These are phyloP conservation scores for Rhodomyrtus psidioides DNA, from an alignment of 441 rosid species.

Conservation along the genomic window DNA sequence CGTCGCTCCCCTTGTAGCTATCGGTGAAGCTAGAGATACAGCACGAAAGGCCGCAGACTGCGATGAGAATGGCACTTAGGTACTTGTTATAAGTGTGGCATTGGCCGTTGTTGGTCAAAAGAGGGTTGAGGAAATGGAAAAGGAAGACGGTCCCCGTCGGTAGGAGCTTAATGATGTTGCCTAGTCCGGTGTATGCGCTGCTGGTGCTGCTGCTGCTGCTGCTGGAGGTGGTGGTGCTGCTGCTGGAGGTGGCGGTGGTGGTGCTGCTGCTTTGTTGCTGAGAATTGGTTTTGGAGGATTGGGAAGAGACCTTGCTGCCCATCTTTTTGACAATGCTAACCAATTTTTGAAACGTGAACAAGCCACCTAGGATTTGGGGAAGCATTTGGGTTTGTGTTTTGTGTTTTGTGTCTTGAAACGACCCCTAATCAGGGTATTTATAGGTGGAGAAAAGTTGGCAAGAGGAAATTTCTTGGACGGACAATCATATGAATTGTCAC, in stretches of 20 bases:
- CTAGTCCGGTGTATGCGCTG: slow-evolving; percentile 35
- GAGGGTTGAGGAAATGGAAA: slow-evolving; percentile 81
- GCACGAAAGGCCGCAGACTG: slow-evolving; percentile 60
- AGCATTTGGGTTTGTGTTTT: not conserved
- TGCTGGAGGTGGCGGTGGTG: fast-evolving
- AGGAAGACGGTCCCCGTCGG: slow-evolving; percentile 88
- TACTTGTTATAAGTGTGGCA: slow-evolving; percentile 53
- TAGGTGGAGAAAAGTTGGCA: not conserved
- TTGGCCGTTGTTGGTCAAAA: slow-evolving; percentile 72
- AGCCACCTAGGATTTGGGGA: not conserved
- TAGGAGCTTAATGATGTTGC: slow-evolving; percentile 69
- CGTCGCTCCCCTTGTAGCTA: slow-evolving; percentile 50
- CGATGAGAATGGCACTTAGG: slow-evolving; percentile 46
- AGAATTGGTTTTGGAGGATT: too few relatives aligned
- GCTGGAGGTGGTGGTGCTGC: not conserved
- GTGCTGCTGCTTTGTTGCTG: too few relatives aligned
- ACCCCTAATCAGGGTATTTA: not conserved
- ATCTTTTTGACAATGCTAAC: not conserved
- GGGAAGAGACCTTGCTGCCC: not conserved
- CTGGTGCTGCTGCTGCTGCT: slow-evolving; percentile 12
- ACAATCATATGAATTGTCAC: too few relatives aligned
- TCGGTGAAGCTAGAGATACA: slow-evolving; percentile 64
- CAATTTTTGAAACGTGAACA: not conserved
- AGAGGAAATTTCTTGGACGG: too few relatives aligned
- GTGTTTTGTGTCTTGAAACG: not conserved